A percentile compares a stretch with the other conserved stretches of the same genome.
These are phyloP conservation scores for Clitocybe nebularis DNA, from an alignment of 1,284 basidiomycete genomes.

Conservation along the genomic window DNA sequence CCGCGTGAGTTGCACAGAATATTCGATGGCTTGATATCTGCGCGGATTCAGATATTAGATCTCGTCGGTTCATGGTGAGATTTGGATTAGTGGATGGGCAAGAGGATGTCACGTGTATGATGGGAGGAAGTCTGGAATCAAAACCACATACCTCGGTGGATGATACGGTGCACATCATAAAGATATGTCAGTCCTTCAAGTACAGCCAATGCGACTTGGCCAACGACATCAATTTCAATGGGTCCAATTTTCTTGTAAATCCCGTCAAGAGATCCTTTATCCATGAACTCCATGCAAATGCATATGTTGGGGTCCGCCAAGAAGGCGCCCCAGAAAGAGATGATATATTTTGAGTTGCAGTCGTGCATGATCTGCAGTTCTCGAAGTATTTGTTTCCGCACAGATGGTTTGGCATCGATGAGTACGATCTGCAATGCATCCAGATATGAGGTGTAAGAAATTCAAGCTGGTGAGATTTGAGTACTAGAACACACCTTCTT, in stretches of 20 bases:
- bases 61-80: neutral
- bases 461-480: conserved; percentile 6
- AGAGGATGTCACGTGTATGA: neutral
- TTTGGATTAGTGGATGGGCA: conserved; percentile 25
- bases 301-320: conserved; percentile 96
- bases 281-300: conserved; percentile 99
- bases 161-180: conserved; percentile 97
- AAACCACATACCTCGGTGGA: conserved; percentile 80
- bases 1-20: conserved; percentile 93
- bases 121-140: neutral
- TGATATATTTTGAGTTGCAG: conserved; percentile 90
- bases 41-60: neutral
- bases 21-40: conserved; percentile 97
- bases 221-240: conserved; percentile 87
- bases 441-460: too few relatives aligned
- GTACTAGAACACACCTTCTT: conserved; percentile 71
- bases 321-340: conserved; percentile 96
- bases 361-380: conserved; percentile 99
- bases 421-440: conserved; percentile 77
- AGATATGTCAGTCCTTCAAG: conserved; percentile 93
- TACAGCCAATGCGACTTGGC: conserved; percentile 88
- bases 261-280: conserved; percentile 89
- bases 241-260: conserved; percentile 94
- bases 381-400: conserved; percentile 95
- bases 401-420: conserved; percentile 96